Conservation (phyloP, 2,329 filamentous ascomycete genomes). For the Alternaria longipes region DNA sequence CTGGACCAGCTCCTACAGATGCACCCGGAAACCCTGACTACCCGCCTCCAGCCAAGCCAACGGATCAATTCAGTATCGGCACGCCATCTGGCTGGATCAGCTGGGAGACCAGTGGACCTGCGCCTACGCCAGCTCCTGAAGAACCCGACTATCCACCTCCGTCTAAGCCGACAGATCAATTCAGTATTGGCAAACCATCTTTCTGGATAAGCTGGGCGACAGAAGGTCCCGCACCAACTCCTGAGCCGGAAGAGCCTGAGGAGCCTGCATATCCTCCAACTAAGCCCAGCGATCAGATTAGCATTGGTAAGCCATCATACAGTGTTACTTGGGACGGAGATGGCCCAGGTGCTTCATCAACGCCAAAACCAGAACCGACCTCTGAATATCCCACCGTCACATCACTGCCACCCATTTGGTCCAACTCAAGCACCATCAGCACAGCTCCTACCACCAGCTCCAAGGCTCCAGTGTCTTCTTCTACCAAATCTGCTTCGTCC, state of each 20-base stretch:
- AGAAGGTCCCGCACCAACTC: slow-evolving; percentile 9
- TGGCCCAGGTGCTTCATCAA: slow-evolving; percentile 9
- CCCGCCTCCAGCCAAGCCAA: slow-evolving; percentile 21
- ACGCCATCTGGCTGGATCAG: slow-evolving; percentile 27
- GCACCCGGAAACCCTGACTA: slow-evolving; percentile 15
- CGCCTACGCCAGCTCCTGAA: slow-evolving; percentile 9
- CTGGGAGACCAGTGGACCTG: slow-evolving; percentile 22
- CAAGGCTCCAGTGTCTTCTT: background rate
- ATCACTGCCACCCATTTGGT: background rate
- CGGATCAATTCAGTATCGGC: slow-evolving; percentile 26
- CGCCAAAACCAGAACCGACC: slow-evolving; percentile 13
- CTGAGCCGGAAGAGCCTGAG: slow-evolving; percentile 15
- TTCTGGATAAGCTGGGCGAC: slow-evolving; percentile 15
- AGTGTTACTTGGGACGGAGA: slow-evolving; percentile 17
- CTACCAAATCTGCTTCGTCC: slow-evolving; percentile 1
- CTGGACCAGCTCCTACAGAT: slow-evolving; percentile 11
- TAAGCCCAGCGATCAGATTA: slow-evolving; percentile 14
- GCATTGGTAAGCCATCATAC: slow-evolving; percentile 13
- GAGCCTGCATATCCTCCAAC: slow-evolving; percentile 14
- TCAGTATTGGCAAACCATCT: slow-evolving; percentile 15
- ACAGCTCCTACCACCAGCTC: background rate
- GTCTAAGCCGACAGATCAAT: slow-evolving; percentile 15
- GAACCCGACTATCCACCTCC: slow-evolving; percentile 16
- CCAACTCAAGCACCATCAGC: slow-evolving; percentile 5
- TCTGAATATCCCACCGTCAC: slow-evolving; percentile 5